Evolutionary conservation across 2,329 filamentous ascomycete genomes (phyloP).

Genomic region (Ophiostoma angusticollis): DNA sequence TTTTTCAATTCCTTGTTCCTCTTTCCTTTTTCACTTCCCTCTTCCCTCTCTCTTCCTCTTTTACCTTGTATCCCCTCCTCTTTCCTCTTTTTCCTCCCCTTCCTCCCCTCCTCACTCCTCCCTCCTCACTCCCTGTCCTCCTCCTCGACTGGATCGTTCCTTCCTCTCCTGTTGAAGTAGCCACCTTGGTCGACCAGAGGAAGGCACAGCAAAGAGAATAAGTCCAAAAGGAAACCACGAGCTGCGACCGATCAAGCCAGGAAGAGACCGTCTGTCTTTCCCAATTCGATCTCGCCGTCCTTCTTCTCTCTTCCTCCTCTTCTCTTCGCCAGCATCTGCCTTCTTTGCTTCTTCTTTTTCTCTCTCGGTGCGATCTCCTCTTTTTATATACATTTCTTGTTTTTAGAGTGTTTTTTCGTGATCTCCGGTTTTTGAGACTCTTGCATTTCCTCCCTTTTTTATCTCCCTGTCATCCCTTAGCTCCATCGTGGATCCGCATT

Average conservation of each 20-base stretch:
- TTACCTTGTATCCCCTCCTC: neutral
- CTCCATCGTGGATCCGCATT: slow-evolving; percentile 5
- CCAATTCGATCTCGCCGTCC: neutral
- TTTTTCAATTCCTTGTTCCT: neutral
- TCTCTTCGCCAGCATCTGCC: neutral
- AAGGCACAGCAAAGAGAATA: neutral
- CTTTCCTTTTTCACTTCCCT: neutral
- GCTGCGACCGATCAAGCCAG: slow-evolving; percentile 2
- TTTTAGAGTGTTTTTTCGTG: too few species aligned
- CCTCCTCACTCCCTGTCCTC: neutral
- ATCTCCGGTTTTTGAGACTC: neutral
- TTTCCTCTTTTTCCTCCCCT: neutral
- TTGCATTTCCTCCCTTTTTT: neutral
- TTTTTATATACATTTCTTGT: slow-evolving; percentile 7
- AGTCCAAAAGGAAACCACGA: neutral
- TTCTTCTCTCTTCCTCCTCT: neutral
- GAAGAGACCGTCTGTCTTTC: slow-evolving; percentile 2
- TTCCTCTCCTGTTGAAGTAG: neutral
- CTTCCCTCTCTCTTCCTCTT: slow-evolving; percentile 1
- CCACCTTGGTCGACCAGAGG: neutral
- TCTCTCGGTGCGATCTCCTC: neutral
- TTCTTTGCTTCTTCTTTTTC: neutral
- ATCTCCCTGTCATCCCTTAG: neutral
- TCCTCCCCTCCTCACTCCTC: slow-evolving; percentile 2
- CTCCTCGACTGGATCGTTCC: slow-evolving; percentile 5